Evolutionary conservation across 208 protist genomes (phyloP).

Genomic region (Leishmania guyanensis): DNA sequence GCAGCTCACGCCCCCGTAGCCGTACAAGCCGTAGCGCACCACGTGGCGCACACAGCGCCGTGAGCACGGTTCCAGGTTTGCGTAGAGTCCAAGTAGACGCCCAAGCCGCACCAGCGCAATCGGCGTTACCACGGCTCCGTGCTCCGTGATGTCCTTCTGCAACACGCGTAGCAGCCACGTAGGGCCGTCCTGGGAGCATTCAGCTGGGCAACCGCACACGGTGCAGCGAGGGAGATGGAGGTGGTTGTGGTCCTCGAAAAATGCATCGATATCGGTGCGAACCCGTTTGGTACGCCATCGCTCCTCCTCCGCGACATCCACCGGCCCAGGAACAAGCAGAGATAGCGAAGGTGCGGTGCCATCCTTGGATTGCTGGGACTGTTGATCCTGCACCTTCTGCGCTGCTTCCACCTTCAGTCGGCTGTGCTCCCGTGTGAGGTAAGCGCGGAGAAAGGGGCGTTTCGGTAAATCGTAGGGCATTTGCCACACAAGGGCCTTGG

Average conservation of each 20-base stretch:
- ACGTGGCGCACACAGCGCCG: constrained; percentile 66
- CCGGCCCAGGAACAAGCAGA: constrained; percentile 19
- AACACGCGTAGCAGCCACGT: constrained; percentile 54
- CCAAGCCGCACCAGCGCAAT: constrained; percentile 56
- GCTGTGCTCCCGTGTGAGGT: constrained; percentile 24
- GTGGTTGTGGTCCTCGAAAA: constrained; percentile 25
- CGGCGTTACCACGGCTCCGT: constrained; percentile 25
- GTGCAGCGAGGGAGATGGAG: constrained; percentile 33
- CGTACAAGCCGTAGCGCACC: constrained; percentile 70
- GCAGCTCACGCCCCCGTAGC: constrained; percentile 69
- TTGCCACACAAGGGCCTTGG: constrained; percentile 37
- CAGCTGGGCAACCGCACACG: constrained; percentile 46
- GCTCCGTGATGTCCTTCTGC: constrained; percentile 44
- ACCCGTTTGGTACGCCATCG: constrained; percentile 22
- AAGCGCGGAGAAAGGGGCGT: constrained; percentile 21
- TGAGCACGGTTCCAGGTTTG: constrained; percentile 48
- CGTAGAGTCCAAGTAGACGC: constrained; percentile 40
- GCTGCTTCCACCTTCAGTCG: constrained; percentile 17
- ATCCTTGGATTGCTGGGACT: background rate
- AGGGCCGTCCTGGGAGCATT: constrained; percentile 41
- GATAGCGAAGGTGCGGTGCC: background rate
- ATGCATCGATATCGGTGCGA: constrained; percentile 27
- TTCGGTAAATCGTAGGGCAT: constrained; percentile 32
- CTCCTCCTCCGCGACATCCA: constrained; percentile 22
- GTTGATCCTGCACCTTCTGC: background rate